Evolutionary conservation across 2,329 filamentous ascomycete genomes (phyloP), one percentile per base, ranked within the genome.

Genomic region (Aureobasidium lini): DNA sequence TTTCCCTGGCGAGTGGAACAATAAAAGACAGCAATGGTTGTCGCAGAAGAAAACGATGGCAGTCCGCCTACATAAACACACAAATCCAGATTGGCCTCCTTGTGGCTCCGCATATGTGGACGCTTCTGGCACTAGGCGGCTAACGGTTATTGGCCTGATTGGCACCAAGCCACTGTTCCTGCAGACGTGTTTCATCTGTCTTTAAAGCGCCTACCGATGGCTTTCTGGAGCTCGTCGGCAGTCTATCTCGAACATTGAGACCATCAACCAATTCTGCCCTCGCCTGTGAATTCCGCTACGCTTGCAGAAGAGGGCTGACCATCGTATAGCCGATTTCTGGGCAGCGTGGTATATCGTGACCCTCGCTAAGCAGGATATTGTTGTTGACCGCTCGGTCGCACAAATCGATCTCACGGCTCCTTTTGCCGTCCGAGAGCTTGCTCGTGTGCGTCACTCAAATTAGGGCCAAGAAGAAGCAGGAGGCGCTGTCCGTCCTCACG

Each of bases 141-240:
- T 32, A 57, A 57, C 54, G 54, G 34, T 40, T 57, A 47, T 57
- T 57, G 52, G 52, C 50, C 23, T 40, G 42, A 47, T 57, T 48
- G 40, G 52, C 39, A 54, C 52, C 52, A 56, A 56, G 52, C 52
- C 50, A 43, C 52, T 34, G 50, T 54, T 56, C 52, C 52, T 56
- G 52, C 40, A 36, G 40, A 56, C 52, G 31, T 56, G 52, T 56
- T 56, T 56, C 52, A 56, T 37, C 39, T 46, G 52, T 46, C 31
- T 36, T 28, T 54, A 43, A 43, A 54, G 50, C 50, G 39, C 39
- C 28, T 16, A 4, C 49, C 36, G 37, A 42, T 31, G 28, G 48
- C 37, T 28, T 34, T 42, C 50, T 43, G 50, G 28, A 43, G 37
- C 39, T 43, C 37, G 28, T 32, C 36, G 34, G 50, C 50, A 54